Evolutionary conservation across 2,329 filamentous ascomycete species (phyloP).

Genomic region (Arthrinium phaeospermum): DNA sequence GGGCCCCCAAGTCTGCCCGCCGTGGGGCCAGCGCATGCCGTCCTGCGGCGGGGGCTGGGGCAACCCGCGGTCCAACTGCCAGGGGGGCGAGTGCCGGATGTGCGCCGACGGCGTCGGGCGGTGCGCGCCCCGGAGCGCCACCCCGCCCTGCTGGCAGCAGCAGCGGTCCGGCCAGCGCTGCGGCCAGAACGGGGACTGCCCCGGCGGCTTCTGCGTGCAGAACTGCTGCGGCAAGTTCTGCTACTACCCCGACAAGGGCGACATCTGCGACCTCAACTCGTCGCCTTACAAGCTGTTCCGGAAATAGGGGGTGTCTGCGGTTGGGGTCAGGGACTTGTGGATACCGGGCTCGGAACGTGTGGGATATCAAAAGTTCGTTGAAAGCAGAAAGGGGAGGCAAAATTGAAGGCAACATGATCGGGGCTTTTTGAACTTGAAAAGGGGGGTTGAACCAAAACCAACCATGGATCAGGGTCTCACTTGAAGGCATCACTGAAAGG

Average conservation of each 20-base stretch:
- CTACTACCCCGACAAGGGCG: constrained; percentile 2
- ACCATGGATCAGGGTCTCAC: no score
- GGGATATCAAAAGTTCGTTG: no score
- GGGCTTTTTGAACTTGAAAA: no score
- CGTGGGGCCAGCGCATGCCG: background rate
- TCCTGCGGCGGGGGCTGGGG: background rate
- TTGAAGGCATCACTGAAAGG: no score
- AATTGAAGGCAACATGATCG: no score
- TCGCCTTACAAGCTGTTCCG: background rate
- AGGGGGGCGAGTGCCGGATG: background rate
- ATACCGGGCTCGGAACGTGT: background rate
- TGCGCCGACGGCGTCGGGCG: background rate
- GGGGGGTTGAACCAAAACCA: no score
- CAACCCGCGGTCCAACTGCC: background rate
- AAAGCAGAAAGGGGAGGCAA: no score
- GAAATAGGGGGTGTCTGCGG: background rate
- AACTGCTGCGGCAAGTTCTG: constrained; percentile 3
- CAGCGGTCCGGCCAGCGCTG: background rate
- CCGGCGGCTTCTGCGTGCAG: background rate
- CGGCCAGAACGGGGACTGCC: background rate
- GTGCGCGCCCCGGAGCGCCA: background rate
- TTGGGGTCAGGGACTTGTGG: no score
- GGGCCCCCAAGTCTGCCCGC: background rate
- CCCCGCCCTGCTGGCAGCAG: constrained; percentile 1
- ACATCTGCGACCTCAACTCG: background rate